phyloP scores from a whole-genome alignment of 345 rosid genomes.

The Jatropha curcas region DNA sequence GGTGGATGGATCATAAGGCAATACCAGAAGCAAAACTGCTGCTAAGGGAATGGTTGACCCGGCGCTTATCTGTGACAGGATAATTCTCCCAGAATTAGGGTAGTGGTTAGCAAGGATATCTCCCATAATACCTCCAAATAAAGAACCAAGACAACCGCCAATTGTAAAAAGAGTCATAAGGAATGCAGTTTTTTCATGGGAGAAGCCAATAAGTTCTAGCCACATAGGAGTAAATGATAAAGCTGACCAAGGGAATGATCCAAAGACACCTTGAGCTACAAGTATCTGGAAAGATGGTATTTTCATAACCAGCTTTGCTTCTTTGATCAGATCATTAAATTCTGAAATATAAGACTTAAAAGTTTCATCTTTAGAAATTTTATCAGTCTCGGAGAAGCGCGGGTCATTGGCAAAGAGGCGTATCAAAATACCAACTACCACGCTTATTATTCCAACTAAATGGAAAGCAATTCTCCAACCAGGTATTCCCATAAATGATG shows the following conservation, averaged over 20 bases:
- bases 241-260: constrained; percentile 66
- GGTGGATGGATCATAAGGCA: constrained; percentile 62
- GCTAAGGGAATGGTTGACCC: constrained; percentile 66
- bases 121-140: constrained; percentile 68
- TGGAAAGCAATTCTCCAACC: constrained; percentile 84
- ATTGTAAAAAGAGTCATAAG: constrained; percentile 41
- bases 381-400: constrained; percentile 29
- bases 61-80: constrained; percentile 58
- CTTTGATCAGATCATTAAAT: constrained; percentile 39
- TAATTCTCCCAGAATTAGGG: constrained; percentile 58
- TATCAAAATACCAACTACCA: constrained; percentile 63
- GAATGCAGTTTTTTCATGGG: constrained; percentile 54
- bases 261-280: constrained; percentile 71
- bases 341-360: constrained; percentile 41
- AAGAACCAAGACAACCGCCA: constrained; percentile 42
- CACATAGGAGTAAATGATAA: constrained; percentile 65
- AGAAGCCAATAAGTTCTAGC: constrained; percentile 68
- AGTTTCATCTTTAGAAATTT: constrained; percentile 16
- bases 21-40: constrained; percentile 49
- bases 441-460: constrained; percentile 55
- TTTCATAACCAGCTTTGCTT: constrained; percentile 53
- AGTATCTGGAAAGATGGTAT: constrained; percentile 64
- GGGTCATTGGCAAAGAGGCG: constrained; percentile 66
- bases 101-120: constrained; percentile 46
- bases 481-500: constrained; percentile 61